phyloP scores from a whole-genome alignment of 768 basidiomycete genomes.

The Austroboletus festivus region DNA sequence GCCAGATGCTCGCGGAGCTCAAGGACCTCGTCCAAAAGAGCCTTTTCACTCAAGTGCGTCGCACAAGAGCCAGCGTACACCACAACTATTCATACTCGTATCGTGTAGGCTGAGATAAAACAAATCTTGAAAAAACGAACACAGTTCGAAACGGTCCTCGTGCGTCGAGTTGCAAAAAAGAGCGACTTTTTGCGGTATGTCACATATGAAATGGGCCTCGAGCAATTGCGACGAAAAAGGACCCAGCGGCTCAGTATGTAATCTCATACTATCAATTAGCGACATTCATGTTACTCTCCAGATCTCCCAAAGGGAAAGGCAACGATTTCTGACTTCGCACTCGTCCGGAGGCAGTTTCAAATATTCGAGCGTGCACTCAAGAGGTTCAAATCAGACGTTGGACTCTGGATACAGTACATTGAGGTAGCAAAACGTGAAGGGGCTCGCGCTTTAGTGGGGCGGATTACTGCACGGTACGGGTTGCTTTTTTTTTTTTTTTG shows the following conservation, averaged over 20 bases:
- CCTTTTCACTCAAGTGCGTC: constrained; percentile 73
- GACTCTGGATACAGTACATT: constrained; percentile 87
- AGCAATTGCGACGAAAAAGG: constrained; percentile 75
- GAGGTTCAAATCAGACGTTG: constrained; percentile 85
- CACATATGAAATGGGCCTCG: constrained; percentile 88
- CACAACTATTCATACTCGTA: constrained; percentile 2
- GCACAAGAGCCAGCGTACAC: background rate
- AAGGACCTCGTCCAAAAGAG: constrained; percentile 86
- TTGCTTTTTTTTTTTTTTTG: too few species aligned
- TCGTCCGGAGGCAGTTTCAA: constrained; percentile 81
- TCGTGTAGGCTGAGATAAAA: constrained; percentile 66
- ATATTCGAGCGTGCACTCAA: constrained; percentile 88
- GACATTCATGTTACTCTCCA: constrained; percentile 5
- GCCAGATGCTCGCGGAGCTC: constrained; percentile 91
- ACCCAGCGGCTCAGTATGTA: constrained; percentile 65
- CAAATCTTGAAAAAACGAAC: constrained; percentile 84
- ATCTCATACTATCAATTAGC: background rate
- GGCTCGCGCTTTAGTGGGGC: constrained; percentile 74
- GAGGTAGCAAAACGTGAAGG: constrained; percentile 78
- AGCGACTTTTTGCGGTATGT: constrained; percentile 87
- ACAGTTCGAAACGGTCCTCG: constrained; percentile 75
- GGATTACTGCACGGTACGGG: constrained; percentile 75
- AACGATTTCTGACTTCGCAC: constrained; percentile 79
- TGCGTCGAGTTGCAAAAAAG: constrained; percentile 82
- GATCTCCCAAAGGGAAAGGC: constrained; percentile 38